These are phyloP conservation scores for Acacia crassicarpa DNA, from an alignment of 306 rosid genomes.

Conservation along the genomic window DNA sequence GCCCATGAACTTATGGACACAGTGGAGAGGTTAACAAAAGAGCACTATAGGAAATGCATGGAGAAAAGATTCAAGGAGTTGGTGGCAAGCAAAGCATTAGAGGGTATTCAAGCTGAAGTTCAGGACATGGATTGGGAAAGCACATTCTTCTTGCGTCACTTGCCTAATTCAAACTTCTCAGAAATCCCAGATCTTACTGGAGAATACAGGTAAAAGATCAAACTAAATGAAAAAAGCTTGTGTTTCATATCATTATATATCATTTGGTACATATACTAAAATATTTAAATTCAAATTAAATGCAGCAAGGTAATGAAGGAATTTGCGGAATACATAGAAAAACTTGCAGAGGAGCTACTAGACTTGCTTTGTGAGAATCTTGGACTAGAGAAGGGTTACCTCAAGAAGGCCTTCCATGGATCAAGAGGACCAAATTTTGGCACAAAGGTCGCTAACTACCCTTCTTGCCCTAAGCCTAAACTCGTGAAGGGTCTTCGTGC, in stretches of 20 bases:
- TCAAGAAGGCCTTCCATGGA: slow-evolving; percentile 48
- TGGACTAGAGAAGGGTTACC: slow-evolving; percentile 36
- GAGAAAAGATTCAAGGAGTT: slow-evolving; percentile 58
- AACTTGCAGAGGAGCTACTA: slow-evolving; percentile 54
- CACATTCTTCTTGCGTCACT: slow-evolving; percentile 63
- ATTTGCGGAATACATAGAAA: slow-evolving; percentile 44
- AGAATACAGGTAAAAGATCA: slow-evolving; percentile 43
- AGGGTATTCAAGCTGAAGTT: slow-evolving; percentile 49
- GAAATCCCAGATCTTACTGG: slow-evolving; percentile 53
- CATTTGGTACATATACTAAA: not conserved
- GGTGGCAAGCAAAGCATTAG: slow-evolving; percentile 49
- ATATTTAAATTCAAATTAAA: not conserved
- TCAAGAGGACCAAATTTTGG: slow-evolving; percentile 64
- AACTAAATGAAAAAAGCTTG: too few species aligned
- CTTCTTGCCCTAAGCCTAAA: slow-evolving; percentile 60
- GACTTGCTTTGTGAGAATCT: slow-evolving; percentile 70
- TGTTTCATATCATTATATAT: too few species aligned
- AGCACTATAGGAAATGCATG: slow-evolving; percentile 57
- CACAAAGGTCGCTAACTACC: slow-evolving; percentile 67
- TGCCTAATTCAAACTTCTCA: slow-evolving; percentile 49
- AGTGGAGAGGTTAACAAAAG: slow-evolving; percentile 58
- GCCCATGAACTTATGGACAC: slow-evolving; percentile 40
- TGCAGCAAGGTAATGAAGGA: slow-evolving; percentile 54
- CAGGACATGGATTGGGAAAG: slow-evolving; percentile 67
- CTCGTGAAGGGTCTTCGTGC: slow-evolving; percentile 68